A percentile compares a stretch with the other conserved stretches of the same genome.
These are phyloP conservation scores for Fomes fomentarius DNA, from an alignment of 1,284 basidiomycete species.

Conservation along the genomic window DNA sequence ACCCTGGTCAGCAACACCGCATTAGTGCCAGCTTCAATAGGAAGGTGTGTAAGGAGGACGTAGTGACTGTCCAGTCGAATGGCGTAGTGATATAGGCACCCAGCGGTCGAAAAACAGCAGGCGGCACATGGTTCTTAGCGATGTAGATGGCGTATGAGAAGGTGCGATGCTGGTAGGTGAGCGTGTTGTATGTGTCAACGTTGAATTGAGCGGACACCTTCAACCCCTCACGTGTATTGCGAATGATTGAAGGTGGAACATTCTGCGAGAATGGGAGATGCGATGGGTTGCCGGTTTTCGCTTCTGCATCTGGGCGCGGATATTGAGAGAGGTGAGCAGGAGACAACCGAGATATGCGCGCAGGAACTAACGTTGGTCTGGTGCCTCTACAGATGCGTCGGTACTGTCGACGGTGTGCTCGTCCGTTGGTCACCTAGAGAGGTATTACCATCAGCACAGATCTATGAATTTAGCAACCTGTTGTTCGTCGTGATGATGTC, in stretches of 20 bases:
- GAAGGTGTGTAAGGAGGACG: background rate
- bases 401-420: background rate
- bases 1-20: too few relatives aligned
- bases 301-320: too few relatives aligned
- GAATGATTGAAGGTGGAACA: background rate
- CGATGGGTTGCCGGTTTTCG: too few relatives aligned
- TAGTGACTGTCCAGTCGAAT: background rate
- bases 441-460: too few relatives aligned
- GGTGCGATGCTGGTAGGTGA: background rate
- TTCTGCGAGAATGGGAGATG: too few relatives aligned
- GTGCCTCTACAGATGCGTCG: too few relatives aligned
- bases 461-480: background rate
- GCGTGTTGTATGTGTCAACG: background rate
- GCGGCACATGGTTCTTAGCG: background rate
- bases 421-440: background rate
- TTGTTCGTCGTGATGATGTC: too few relatives aligned
- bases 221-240: background rate
- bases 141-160: background rate
- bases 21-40: slow-evolving; percentile 7
- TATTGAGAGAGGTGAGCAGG: too few relatives aligned
- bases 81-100: background rate
- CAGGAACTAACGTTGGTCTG: too few relatives aligned
- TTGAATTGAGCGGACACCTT: background rate
- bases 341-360: too few relatives aligned
- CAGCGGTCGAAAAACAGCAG: background rate